Conservation (phyloP, 306 rosid genomes). For the Acacia melanoxylon region DNA sequence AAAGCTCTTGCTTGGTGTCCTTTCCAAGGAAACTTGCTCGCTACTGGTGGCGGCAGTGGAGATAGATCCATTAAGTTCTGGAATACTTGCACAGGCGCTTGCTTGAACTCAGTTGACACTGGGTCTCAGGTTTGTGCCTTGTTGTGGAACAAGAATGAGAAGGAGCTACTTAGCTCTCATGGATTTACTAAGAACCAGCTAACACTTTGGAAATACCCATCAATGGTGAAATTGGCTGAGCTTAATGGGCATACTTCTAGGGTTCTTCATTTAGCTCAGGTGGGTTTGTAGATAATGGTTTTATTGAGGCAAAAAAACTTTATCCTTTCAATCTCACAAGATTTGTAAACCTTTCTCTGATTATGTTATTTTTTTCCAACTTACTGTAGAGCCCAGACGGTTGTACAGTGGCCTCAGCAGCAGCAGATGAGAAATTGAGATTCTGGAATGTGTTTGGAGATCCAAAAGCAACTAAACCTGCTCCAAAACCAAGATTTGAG, state of each 20-base stretch:
- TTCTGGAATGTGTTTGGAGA: slow-evolving; percentile 43
- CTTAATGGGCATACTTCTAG: slow-evolving; percentile 69
- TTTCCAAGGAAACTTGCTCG: slow-evolving; percentile 59
- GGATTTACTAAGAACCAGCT: slow-evolving; percentile 59
- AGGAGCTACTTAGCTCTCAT: slow-evolving; percentile 69
- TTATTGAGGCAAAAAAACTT: background rate
- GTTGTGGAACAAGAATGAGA: slow-evolving; percentile 71
- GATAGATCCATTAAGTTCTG: slow-evolving; percentile 61
- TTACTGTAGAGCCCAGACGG: slow-evolving; percentile 37
- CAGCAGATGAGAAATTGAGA: slow-evolving; percentile 35
- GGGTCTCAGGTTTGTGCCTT: slow-evolving; percentile 66
- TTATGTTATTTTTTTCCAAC: background rate
- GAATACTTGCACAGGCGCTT: slow-evolving; percentile 70
- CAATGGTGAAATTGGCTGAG: slow-evolving; percentile 67
- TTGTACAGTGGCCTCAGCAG: slow-evolving; percentile 40
- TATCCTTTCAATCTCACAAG: too few relatives aligned
- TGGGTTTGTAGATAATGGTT: background rate
- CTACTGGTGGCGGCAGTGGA: slow-evolving; percentile 56
- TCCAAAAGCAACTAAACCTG: slow-evolving; percentile 31
- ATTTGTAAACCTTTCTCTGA: background rate
- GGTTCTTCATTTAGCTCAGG: slow-evolving; percentile 58
- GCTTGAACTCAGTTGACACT: slow-evolving; percentile 61
- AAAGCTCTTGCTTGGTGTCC: slow-evolving; percentile 75
- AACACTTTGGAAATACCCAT: slow-evolving; percentile 73
- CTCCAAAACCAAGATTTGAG: slow-evolving; percentile 22